These are phyloP conservation scores for Bimuria novae-zelandiae DNA, from an alignment of 2,329 filamentous ascomycete genomes.

Conservation along the genomic window DNA sequence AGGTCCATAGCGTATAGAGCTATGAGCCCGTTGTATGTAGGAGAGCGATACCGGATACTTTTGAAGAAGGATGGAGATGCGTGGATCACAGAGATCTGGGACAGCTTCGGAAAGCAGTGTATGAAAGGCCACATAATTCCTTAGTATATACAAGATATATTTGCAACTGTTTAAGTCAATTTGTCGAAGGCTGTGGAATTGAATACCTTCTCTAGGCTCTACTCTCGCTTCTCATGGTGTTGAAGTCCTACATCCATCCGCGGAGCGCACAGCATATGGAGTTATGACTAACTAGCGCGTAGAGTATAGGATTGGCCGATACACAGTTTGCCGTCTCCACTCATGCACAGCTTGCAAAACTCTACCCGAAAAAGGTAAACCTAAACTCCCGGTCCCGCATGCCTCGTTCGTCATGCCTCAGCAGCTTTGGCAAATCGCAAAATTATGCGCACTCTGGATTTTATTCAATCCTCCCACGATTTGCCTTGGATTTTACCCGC, in stretches of 20 bases:
- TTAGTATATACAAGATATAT: conserved; percentile 12
- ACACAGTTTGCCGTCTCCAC: neutral
- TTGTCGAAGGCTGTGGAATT: neutral
- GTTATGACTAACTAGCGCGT: neutral
- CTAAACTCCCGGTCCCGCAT: neutral
- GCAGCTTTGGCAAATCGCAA: too few relatives aligned
- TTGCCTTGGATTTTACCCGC: too few relatives aligned
- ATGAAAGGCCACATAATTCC: conserved; percentile 38
- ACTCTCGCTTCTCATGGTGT: too few relatives aligned
- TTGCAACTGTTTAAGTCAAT: neutral
- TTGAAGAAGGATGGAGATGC: conserved; percentile 16
- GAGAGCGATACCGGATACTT: conserved; percentile 36
- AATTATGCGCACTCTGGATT: too few relatives aligned
- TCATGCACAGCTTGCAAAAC: neutral
- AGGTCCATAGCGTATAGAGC: conserved; percentile 37
- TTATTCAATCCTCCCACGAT: too few relatives aligned
- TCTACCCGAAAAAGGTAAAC: neutral
- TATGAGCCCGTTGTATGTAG: conserved; percentile 40
- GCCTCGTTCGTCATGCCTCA: neutral
- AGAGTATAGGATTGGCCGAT: too few relatives aligned
- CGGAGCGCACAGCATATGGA: neutral
- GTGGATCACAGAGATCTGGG: conserved; percentile 39
- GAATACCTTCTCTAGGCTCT: too few relatives aligned
- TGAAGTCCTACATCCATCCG: too few relatives aligned
- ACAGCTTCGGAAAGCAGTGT: conserved; percentile 35